Evolutionary conservation across 2,329 filamentous ascomycete genomes (phyloP).

Genomic region (Curvularia lunata): DNA sequence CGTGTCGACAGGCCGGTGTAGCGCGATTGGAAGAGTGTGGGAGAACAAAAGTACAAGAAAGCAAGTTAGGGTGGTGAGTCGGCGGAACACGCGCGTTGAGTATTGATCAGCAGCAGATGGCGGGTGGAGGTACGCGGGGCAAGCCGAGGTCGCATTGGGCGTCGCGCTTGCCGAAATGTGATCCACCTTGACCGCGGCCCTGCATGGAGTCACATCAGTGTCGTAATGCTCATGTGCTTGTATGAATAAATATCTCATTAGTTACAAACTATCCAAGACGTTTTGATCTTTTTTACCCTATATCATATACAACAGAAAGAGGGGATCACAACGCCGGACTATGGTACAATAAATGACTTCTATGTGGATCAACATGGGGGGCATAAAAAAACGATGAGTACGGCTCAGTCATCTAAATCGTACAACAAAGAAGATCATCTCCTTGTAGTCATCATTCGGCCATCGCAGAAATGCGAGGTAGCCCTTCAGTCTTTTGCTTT

Average conservation of each 20-base stretch:
- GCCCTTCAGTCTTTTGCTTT: background rate
- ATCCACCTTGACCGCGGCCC: background rate
- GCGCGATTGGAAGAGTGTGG: slow-evolving; percentile 8
- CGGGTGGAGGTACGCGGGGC: slow-evolving; percentile 23
- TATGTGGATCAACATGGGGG: slow-evolving; percentile 35
- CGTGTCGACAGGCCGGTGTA: background rate
- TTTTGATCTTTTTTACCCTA: slow-evolving; percentile 7
- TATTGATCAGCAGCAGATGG: slow-evolving; percentile 34
- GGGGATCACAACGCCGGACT: slow-evolving; percentile 37
- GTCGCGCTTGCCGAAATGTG: slow-evolving; percentile 5
- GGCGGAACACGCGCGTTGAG: slow-evolving; percentile 12
- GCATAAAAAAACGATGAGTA: slow-evolving; percentile 26
- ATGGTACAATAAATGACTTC: slow-evolving; percentile 35
- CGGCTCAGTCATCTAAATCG: slow-evolving; percentile 17
- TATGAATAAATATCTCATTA: slow-evolving; percentile 11
- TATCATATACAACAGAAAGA: slow-evolving; percentile 30
- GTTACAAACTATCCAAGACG: slow-evolving; percentile 16
- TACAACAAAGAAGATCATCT: slow-evolving; percentile 14
- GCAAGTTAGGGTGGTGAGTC: slow-evolving; percentile 1
- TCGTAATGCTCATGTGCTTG: background rate
- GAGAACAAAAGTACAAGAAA: slow-evolving; percentile 12
- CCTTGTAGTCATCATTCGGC: slow-evolving; percentile 1
- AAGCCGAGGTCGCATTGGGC: slow-evolving; percentile 27
- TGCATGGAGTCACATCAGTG: background rate
- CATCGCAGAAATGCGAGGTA: background rate